phyloP scores from a whole-genome alignment of 2,329 filamentous ascomycete species.

The Neodidymelliopsis sp. region DNA sequence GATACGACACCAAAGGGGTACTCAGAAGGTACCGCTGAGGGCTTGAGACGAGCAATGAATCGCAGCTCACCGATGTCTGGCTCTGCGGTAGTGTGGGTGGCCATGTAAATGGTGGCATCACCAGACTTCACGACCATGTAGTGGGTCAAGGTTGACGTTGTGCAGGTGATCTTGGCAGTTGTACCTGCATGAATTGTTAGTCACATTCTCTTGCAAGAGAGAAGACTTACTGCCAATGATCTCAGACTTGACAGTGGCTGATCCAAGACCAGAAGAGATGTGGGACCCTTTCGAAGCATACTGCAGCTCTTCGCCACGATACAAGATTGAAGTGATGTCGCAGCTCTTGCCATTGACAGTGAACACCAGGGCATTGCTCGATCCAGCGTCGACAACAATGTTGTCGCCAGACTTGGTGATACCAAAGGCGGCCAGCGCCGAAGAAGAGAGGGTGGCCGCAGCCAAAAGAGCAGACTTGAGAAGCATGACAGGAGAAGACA shows the following conservation, averaged over 20 bases:
- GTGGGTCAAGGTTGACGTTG: constrained; percentile 67
- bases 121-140: constrained; percentile 69
- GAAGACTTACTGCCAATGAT: constrained; percentile 38
- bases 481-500: constrained; percentile 31
- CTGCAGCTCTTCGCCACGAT: constrained; percentile 66
- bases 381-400: constrained; percentile 47
- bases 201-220: neutral
- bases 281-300: constrained; percentile 62
- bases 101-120: constrained; percentile 63
- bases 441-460: constrained; percentile 34
- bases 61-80: constrained; percentile 61
- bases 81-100: constrained; percentile 65
- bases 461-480: constrained; percentile 35
- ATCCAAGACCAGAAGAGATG: constrained; percentile 66
- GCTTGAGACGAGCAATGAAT: constrained; percentile 68
- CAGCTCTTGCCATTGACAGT: constrained; percentile 58
- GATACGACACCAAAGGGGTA: constrained; percentile 57
- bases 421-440: constrained; percentile 46
- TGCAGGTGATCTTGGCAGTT: constrained; percentile 67
- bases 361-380: constrained; percentile 41
- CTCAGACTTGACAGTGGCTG: constrained; percentile 60
- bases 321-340: constrained; percentile 70
- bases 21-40: constrained; percentile 47
- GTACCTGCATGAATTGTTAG: constrained; percentile 1
- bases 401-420: constrained; percentile 40